Conservation (phyloP, 169 alveolate species). For the Plasmodium gonderi region DNA sequence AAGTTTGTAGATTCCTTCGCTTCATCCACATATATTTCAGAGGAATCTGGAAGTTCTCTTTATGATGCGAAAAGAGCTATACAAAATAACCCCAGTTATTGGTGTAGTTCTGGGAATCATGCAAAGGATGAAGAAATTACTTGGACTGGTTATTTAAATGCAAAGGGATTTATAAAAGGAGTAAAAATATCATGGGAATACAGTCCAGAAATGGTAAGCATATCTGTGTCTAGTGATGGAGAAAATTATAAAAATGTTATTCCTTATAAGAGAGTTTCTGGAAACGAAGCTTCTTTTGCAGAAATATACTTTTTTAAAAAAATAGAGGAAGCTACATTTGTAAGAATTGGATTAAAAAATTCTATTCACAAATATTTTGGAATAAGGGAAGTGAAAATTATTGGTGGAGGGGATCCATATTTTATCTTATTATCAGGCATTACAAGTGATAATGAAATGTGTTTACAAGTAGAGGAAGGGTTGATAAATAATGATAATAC, state of each 20-base stretch:
- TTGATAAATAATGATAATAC: conserved; percentile 83
- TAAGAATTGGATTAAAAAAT: conserved; percentile 87
- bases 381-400: conserved; percentile 87
- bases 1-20: conserved; percentile 82
- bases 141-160: conserved; percentile 89
- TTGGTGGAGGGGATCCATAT: conserved; percentile 91
- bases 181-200: conserved; percentile 87
- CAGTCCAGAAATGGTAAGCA: conserved; percentile 84
- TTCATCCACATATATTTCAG: conserved; percentile 79
- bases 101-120: conserved; percentile 90
- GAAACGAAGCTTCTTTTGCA: conserved; percentile 76
- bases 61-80: conserved; percentile 83
- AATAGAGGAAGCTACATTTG: conserved; percentile 77
- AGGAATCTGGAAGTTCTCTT: conserved; percentile 76
- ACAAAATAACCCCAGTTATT: conserved; percentile 89
- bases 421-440: conserved; percentile 89
- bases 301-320: conserved; percentile 37
- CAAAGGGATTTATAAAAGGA: conserved; percentile 84
- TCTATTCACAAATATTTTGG: conserved; percentile 89
- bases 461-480: conserved; percentile 90
- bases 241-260: conserved; percentile 85
- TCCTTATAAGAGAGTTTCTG: conserved; percentile 86
- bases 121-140: conserved; percentile 80
- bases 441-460: conserved; percentile 90
- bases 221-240: conserved; percentile 87